Evolutionary conservation across 495 filamentous ascomycete genomes (phyloP), one percentile per base, ranked within the genome.

Genomic region (Trichoderma erinaceum): DNA sequence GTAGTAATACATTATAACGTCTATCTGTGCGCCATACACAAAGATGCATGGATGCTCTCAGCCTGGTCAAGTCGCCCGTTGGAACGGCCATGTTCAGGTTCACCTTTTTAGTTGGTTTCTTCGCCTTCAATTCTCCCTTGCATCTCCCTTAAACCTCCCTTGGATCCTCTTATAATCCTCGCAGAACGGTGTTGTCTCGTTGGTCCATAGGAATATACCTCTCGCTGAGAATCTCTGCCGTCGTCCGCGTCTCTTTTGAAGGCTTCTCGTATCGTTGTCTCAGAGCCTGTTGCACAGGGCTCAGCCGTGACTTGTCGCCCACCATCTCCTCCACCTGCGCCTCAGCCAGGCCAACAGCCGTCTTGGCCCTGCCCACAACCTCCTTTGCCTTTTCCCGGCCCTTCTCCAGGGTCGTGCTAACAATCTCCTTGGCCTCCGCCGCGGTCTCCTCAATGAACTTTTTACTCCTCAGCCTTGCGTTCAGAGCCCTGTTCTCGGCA

Each of bases 121-220:
- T 48, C 23, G 16, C 21, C 4, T 18, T 25, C 21, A 12, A 12
- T 12, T 25, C n/a, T 18, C 63, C 23, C 25, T 13, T 41, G 6
- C 11, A 43, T 12, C 32, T 41, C 16, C 46, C 21, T 21, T 21
- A 5, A 11, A 25, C n/a, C 10, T 21, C n/a, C n/a, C 18, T 23
- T 23, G 21, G 21, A n/a, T 29, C 35, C n/a, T 46, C 41, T 66
- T 73, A 79, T 71, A 77, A 66, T 8, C 74, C 73, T 48, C 75
- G 74, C 61, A 79, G 63, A 15, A 75, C 68, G 7, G 76, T 75
- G 52, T 77, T 77, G 67, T 82, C 78, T 70, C 76, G 73, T 72
- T 75, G 44, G 32, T 78, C 77, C 61, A 80, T 72, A 0, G 83
- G 79, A 66, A 70, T 74, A 66, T 85, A 86, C 72, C 84, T 70